Evolutionary conservation across 257 asterid species (phyloP).

Genomic region (Capsicum baccatum): DNA sequence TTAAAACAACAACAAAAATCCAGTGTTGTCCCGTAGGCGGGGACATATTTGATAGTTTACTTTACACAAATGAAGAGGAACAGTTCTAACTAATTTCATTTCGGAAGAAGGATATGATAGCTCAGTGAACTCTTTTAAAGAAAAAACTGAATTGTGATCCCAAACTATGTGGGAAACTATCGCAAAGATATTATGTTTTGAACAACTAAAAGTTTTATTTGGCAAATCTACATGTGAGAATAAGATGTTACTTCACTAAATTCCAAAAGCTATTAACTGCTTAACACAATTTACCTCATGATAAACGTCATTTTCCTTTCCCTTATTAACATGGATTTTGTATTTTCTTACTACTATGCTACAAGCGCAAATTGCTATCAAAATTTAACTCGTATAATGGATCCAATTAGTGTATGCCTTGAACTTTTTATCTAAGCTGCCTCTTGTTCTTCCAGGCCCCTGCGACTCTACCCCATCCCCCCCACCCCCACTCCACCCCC

Average conservation of each 20-base stretch:
- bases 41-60: not conserved
- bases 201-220: not conserved
- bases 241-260: not conserved
- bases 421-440: not conserved
- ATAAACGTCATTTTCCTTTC: not conserved
- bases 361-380: not conserved
- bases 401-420: not conserved
- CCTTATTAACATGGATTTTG: not conserved
- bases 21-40: no score
- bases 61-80: not conserved
- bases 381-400: not conserved
- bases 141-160: not conserved
- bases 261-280: slow-evolving; percentile 1
- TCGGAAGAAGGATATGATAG: not conserved
- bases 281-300: slow-evolving; percentile 16
- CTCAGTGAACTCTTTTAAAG: not conserved
- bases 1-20: no score
- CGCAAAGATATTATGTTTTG: slow-evolving; percentile 1
- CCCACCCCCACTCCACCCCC: not conserved
- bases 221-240: not conserved
- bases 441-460: not conserved
- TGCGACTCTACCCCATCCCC: not conserved
- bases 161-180: not conserved
- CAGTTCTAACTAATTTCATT: not conserved
- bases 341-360: not conserved